These are phyloP conservation scores for Solanum virginianum DNA, from an alignment of 257 asterid genomes.

Conservation along the genomic window DNA sequence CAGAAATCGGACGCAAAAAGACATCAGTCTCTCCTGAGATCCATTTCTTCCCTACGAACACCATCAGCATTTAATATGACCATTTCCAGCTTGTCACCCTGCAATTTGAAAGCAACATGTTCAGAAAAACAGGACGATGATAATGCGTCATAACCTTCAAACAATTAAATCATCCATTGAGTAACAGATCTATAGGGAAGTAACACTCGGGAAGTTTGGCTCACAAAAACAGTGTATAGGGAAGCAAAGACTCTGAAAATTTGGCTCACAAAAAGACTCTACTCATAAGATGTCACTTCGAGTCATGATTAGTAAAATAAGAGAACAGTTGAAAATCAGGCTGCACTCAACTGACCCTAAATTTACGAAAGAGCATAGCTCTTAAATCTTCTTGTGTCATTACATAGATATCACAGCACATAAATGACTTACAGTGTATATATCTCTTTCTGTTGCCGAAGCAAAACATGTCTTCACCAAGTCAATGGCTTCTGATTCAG, in stretches of 20 bases:
- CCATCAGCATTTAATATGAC: conserved; percentile 19
- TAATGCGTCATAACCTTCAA: not conserved
- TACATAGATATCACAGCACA: not conserved
- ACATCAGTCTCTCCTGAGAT: conserved; percentile 27
- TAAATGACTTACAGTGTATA: conserved; percentile 28
- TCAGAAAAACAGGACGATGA: not conserved
- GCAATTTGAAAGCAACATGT: not conserved
- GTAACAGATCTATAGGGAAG: not conserved
- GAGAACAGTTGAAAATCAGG: not conserved
- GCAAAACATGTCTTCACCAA: conserved; percentile 37
- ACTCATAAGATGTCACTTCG: not conserved
- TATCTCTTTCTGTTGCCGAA: conserved; percentile 38
- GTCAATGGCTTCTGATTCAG: conserved; percentile 36
- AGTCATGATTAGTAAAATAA: not conserved
- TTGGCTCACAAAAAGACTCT: not conserved
- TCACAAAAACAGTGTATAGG: not conserved
- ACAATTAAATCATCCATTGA: not conserved
- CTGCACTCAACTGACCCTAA: not conserved
- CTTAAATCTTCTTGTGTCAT: not conserved
- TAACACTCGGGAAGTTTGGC: not conserved
- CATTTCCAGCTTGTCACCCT: conserved; percentile 33
- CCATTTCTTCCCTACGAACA: conserved; percentile 23
- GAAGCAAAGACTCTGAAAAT: not conserved
- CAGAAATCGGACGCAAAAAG: not conserved
- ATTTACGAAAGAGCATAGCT: not conserved